A percentile compares a stretch with the other conserved stretches of the same genome.
Evolutionary conservation across 805 yeast species (phyloP).

Genomic region (Clavispora carvajalis): DNA sequence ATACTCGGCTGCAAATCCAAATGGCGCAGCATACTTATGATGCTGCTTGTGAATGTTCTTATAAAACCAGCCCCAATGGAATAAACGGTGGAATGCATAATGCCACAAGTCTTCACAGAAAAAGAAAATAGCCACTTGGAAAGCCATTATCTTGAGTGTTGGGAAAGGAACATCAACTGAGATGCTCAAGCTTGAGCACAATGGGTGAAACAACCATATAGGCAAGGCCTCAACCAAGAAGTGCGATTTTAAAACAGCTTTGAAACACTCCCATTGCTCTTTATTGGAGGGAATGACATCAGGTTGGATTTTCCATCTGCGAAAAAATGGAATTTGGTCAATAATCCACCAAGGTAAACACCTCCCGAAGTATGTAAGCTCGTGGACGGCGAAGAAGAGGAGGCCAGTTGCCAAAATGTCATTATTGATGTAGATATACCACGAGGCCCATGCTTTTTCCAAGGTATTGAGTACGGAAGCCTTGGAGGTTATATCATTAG

Average conservation of each 20-base stretch:
- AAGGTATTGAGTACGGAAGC: conserved; percentile 22
- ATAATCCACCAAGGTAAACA: conserved; percentile 56
- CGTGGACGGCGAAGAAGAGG: conserved; percentile 50
- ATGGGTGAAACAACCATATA: conserved; percentile 59
- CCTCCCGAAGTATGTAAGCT: conserved; percentile 53
- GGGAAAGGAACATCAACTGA: conserved; percentile 53
- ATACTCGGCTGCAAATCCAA: conserved; percentile 57
- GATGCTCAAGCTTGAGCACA: conserved; percentile 45
- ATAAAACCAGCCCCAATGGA: conserved; percentile 53
- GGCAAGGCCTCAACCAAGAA: conserved; percentile 57
- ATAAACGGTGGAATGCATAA: conserved; percentile 53
- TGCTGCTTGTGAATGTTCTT: conserved; percentile 57
- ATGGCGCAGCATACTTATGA: conserved; percentile 58
- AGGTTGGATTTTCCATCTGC: conserved; percentile 51
- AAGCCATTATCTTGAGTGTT: conserved; percentile 31
- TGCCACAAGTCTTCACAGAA: conserved; percentile 57
- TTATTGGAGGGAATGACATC: conserved; percentile 46
- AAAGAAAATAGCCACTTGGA: conserved; percentile 46
- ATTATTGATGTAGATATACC: conserved; percentile 49
- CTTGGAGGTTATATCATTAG: neutral
- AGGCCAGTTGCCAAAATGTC: conserved; percentile 56
- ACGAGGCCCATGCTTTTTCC: conserved; percentile 52
- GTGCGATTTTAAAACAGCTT: conserved; percentile 52
- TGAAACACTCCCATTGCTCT: conserved; percentile 60
- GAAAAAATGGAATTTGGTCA: conserved; percentile 48